Base-by-base conservation (phyloP, 2,329 filamentous ascomycete species). In the Microcyclosporella mali region DNA sequence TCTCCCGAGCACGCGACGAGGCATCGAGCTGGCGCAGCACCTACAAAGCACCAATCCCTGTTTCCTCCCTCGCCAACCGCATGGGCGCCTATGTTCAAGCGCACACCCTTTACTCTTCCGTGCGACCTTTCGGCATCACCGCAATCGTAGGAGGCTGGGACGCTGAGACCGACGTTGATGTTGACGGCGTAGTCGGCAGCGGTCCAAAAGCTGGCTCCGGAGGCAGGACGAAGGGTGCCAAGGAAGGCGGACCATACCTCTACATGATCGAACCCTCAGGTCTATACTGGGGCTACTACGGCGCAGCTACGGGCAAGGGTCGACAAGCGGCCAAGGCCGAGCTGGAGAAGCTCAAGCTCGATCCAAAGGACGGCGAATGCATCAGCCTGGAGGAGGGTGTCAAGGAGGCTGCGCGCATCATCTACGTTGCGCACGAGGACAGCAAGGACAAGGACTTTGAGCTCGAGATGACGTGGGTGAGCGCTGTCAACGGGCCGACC, bases 361-460 rank as follows among this genome's bases (percentile, higher is more conserved):
- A 61, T 33, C 60, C 63, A 2, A 61, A 58, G 45, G 75, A 81
- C 41, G 82, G 82, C 9, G 84, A 81, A 42, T 83, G 77, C 37
- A 77, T 97, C 41, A 85, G 83, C 49, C 73, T 98, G 46, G 74
- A 84, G 62, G 82, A 97, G 62, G 92, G 84, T 38, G 87, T 98
- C 61, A 95, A 94, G 75, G 86, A 97, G 74, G 92, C 92, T 27
- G 92, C 92, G 43, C 77, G 88, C 49, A 98, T 98, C 69, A 97
- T 98, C 69, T 94, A 95, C 66, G 81, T 95, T 47, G 89, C 90
- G 37, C 92, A 98, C 65, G 92, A 97, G 67, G 92, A 98, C 68
- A 97, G 90, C 76, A 97, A 97, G 74, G 92, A 97, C 71, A 98
- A 98, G 76, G 92, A 97, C 54, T 98, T 97, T 62, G 92, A 98